phyloP scores from a whole-genome alignment of 2,329 filamentous ascomycete species.

The Paraconiothyrium brasiliense region DNA sequence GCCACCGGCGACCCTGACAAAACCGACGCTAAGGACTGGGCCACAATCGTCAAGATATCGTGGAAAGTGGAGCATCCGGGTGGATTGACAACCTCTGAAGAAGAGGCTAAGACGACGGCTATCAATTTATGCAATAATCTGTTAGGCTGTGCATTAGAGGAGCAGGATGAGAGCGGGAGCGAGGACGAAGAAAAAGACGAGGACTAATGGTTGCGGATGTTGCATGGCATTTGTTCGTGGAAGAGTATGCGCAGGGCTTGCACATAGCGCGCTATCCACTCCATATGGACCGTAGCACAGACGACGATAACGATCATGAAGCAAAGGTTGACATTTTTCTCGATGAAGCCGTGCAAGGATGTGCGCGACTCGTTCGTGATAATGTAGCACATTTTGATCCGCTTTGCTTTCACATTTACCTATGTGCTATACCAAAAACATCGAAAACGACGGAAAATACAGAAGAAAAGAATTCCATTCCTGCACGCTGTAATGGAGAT shows the following conservation, averaged over 20 bases:
- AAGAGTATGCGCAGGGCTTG: too few relatives aligned
- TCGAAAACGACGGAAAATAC: too few relatives aligned
- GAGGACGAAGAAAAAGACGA: neutral
- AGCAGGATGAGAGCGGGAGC: neutral
- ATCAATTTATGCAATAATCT: slow-evolving; percentile 19
- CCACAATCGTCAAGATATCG: slow-evolving; percentile 24
- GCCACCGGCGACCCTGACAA: slow-evolving; percentile 19
- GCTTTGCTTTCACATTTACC: neutral
- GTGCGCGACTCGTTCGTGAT: neutral
- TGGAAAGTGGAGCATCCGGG: slow-evolving; percentile 19
- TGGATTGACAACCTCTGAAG: slow-evolving; percentile 14
- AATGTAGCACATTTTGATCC: neutral
- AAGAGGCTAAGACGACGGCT: slow-evolving; percentile 22
- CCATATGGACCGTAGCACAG: neutral
- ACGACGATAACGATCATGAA: neutral
- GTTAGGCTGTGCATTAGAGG: slow-evolving; percentile 21
- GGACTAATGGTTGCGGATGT: neutral
- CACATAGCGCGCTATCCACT: neutral
- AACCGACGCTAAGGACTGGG: slow-evolving; percentile 24
- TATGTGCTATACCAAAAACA: too few relatives aligned
- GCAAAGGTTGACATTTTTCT: neutral
- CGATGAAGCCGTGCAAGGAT: neutral
- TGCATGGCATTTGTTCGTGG: too few relatives aligned
- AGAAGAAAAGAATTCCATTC: too few relatives aligned
- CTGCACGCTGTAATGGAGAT: too few relatives aligned